A percentile compares a stretch with the other conserved stretches of the same genome.
phyloP scores from a whole-genome alignment of 805 yeast species.

The Ogataea neopini region DNA sequence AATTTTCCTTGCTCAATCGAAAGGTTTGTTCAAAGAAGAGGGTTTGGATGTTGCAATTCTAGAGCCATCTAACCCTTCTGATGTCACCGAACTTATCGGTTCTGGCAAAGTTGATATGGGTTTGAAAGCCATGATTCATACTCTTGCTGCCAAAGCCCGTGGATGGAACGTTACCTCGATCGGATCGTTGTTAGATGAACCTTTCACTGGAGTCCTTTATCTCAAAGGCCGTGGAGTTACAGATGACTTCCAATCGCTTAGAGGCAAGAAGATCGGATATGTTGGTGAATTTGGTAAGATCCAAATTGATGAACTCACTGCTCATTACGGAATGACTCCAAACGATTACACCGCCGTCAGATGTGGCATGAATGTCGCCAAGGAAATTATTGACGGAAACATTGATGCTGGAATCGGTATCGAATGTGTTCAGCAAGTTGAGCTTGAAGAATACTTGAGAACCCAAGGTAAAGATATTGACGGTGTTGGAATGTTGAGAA shows the following conservation, averaged over 20 bases:
- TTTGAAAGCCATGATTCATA: conserved; percentile 60
- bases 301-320: conserved; percentile 56
- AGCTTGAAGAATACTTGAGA: conserved; percentile 51
- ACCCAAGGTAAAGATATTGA: conserved; percentile 42
- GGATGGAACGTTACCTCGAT: conserved; percentile 58
- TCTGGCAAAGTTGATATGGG: conserved; percentile 61
- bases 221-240: conserved; percentile 53
- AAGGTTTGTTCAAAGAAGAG: conserved; percentile 51
- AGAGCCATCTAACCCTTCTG: conserved; percentile 59
- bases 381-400: conserved; percentile 53
- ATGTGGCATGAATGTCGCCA: conserved; percentile 62
- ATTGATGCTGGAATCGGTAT: conserved; percentile 61
- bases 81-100: conserved; percentile 58
- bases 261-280: conserved; percentile 55
- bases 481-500: conserved; percentile 57
- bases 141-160: conserved; percentile 59
- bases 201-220: conserved; percentile 56
- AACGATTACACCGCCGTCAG: conserved; percentile 57
- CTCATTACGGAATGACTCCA: conserved; percentile 57
- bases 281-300: conserved; percentile 63
- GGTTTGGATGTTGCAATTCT: conserved; percentile 52
- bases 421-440: conserved; percentile 60
- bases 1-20: conserved; percentile 48
- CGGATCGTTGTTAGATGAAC: conserved; percentile 56
- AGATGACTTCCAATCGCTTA: conserved; percentile 49